These are phyloP conservation scores for Lepidium africanum DNA, from an alignment of 345 rosid species.

Conservation along the genomic window DNA sequence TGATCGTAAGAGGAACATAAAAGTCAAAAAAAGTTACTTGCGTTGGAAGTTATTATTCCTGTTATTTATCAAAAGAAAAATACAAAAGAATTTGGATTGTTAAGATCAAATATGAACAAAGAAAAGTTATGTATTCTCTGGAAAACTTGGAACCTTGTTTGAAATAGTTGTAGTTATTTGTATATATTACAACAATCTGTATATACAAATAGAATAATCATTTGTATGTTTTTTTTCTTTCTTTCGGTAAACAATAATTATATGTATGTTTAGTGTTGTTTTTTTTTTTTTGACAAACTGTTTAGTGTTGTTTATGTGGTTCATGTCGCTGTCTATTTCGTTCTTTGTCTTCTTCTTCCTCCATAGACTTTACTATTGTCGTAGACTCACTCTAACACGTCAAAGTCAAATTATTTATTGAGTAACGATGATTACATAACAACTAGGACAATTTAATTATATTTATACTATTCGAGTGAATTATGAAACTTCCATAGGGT, in stretches of 20 bases:
- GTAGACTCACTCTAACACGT: constrained; percentile 12
- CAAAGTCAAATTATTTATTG: constrained; percentile 2
- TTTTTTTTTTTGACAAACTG: too few relatives aligned
- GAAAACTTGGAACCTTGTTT: neutral
- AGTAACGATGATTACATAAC: neutral
- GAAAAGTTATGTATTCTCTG: neutral
- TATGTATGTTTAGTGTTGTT: neutral
- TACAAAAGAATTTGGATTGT: neutral
- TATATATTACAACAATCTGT: constrained; percentile 11
- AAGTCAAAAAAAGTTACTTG: neutral
- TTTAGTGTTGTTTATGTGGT: neutral
- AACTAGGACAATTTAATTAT: neutral
- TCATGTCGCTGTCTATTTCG: neutral
- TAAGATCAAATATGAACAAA: constrained; percentile 1
- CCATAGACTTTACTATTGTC: constrained; percentile 19
- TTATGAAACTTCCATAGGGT: too few relatives aligned
- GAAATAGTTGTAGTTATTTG: neutral
- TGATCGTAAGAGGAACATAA: neutral
- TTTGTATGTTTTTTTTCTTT: neutral
- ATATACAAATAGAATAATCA: constrained; percentile 7
- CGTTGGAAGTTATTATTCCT: neutral
- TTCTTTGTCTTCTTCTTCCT: constrained; percentile 1
- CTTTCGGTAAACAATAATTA: neutral
- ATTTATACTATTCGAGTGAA: neutral
- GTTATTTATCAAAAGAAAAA: too few relatives aligned